phyloP scores from a whole-genome alignment of 1,139 yeast genomes.

The Suhomyces bribrorum region DNA sequence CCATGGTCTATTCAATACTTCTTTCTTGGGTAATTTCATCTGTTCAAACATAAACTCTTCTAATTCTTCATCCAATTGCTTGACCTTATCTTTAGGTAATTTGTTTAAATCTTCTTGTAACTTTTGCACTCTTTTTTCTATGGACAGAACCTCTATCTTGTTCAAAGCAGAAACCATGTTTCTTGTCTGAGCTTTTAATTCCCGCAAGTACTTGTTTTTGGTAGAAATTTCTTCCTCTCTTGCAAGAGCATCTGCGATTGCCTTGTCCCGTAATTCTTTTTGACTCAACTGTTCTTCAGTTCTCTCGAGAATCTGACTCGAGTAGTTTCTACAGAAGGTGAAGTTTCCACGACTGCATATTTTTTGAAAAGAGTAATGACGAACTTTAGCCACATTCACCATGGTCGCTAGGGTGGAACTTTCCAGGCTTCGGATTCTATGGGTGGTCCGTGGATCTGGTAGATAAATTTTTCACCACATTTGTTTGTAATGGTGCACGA shows the following conservation, averaged over 20 bases:
- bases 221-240: constrained; percentile 45
- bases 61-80: constrained; percentile 45
- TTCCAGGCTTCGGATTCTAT: background rate
- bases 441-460: background rate
- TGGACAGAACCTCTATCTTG: constrained; percentile 34
- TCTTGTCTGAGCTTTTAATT: constrained; percentile 32
- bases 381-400: background rate
- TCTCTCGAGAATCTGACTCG: constrained; percentile 8
- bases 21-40: constrained; percentile 37
- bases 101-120: constrained; percentile 34
- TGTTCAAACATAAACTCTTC: constrained; percentile 40
- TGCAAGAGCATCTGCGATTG: constrained; percentile 48
- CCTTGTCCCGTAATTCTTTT: constrained; percentile 41
- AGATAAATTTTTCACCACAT: constrained; percentile 8
- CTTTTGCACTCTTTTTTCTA: constrained; percentile 31
- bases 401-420: background rate
- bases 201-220: constrained; percentile 38
- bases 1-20: constrained; percentile 42
- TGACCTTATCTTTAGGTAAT: constrained; percentile 36
- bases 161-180: constrained; percentile 36
- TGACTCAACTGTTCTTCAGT: constrained; percentile 19
- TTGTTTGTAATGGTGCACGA: constrained; percentile 1
- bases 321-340: constrained; percentile 5
- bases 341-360: background rate
- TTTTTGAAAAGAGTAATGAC: background rate